A percentile compares a stretch with the other conserved stretches of the same genome.
phyloP scores from a whole-genome alignment of 768 basidiomycete species.

The Rhodotorula diobovata region DNA sequence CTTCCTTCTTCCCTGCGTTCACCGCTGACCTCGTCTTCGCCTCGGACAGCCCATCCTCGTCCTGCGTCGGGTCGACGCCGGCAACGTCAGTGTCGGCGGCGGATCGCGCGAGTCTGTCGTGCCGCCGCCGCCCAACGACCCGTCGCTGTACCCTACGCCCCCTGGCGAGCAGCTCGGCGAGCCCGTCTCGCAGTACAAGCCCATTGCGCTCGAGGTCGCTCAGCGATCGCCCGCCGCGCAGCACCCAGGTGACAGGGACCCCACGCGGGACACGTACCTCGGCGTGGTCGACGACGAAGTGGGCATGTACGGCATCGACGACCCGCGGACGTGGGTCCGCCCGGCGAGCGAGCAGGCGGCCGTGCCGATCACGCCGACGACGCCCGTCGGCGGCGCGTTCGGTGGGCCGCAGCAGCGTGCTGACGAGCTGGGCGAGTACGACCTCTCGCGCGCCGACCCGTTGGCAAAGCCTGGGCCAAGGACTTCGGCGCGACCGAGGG shows the following conservation, averaged over 20 bases:
- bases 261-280: conserved; percentile 68
- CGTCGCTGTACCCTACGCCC: conserved; percentile 74
- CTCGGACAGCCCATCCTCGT: conserved; percentile 65
- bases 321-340: conserved; percentile 60
- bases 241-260: conserved; percentile 31
- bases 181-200: conserved; percentile 90
- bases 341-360: neutral
- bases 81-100: conserved; percentile 82
- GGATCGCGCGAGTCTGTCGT: conserved; percentile 71
- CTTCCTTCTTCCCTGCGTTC: too few relatives aligned
- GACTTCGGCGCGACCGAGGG: neutral
- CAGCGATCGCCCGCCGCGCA: conserved; percentile 56
- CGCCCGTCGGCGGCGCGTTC: neutral
- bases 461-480: neutral
- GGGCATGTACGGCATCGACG: conserved; percentile 78
- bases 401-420: neutral
- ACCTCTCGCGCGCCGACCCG: too few relatives aligned
- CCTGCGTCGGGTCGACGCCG: conserved; percentile 88
- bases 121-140: conserved; percentile 58
- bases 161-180: conserved; percentile 87
- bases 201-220: conserved; percentile 81
- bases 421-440: too few relatives aligned
- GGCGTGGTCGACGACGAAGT: conserved; percentile 92
- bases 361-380: conserved; percentile 20
- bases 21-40: neutral